These are phyloP conservation scores for Verticillium klebahnii DNA, from an alignment of 2,329 filamentous ascomycete genomes.

Conservation along the genomic window DNA sequence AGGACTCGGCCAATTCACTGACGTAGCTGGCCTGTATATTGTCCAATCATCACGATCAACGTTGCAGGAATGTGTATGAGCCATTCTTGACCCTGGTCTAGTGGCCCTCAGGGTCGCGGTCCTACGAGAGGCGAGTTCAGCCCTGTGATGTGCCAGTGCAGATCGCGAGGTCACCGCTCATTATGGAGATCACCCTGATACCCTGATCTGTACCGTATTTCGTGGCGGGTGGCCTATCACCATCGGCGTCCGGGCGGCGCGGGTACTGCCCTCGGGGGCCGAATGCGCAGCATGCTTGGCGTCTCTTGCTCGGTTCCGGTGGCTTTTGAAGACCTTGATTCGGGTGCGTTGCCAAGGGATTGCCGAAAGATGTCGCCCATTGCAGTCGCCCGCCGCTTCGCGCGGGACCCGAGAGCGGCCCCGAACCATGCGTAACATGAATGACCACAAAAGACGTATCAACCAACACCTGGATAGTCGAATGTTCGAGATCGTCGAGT, in stretches of 20 bases:
- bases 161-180: background rate
- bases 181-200: background rate
- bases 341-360: background rate
- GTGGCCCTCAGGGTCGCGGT: too few relatives aligned
- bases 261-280: too few relatives aligned
- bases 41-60: too few relatives aligned
- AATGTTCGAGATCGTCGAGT: too few relatives aligned
- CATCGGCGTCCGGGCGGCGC: background rate
- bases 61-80: too few relatives aligned
- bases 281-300: background rate
- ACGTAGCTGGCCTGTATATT: too few relatives aligned
- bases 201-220: background rate
- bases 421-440: background rate
- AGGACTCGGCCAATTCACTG: too few relatives aligned
- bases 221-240: background rate
- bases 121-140: too few relatives aligned
- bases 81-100: too few relatives aligned
- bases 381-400: background rate
- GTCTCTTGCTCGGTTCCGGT: background rate
- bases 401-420: background rate
- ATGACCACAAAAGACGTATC: too few relatives aligned
- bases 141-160: background rate
- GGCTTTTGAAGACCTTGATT: background rate
- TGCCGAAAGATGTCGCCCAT: background rate
- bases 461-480: too few relatives aligned